Conservation (phyloP, 192 early-diverging fungal genomes). For the Backusella liffmaniae region DNA sequence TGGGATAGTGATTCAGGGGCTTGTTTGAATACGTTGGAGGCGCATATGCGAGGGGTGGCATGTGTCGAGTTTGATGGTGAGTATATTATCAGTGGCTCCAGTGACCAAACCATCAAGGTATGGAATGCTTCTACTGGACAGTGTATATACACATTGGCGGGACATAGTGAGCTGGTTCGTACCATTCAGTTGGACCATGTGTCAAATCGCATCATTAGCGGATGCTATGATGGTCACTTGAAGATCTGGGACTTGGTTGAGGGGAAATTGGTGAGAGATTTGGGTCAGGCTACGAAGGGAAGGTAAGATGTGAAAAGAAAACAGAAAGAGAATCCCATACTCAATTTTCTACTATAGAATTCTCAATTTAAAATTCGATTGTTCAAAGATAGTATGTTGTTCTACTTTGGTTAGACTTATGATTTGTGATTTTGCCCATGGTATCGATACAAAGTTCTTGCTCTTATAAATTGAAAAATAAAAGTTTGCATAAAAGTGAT, state of each 20-base stretch:
- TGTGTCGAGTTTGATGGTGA: conserved; percentile 85
- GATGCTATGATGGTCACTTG: conserved; percentile 83
- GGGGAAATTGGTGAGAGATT: conserved; percentile 55
- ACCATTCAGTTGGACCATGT: conserved; percentile 64
- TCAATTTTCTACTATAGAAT: conserved; percentile 43
- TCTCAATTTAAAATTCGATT: conserved; percentile 81
- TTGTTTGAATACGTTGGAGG: conserved; percentile 73
- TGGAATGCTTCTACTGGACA: conserved; percentile 47
- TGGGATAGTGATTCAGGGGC: conserved; percentile 71
- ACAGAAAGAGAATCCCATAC: background rate
- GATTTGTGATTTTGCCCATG: conserved; percentile 69
- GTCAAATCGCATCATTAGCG: conserved; percentile 70
- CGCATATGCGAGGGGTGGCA: conserved; percentile 77
- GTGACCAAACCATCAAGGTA: conserved; percentile 78
- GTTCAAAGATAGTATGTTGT: conserved; percentile 80
- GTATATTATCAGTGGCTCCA: conserved; percentile 77
- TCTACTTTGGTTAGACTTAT: conserved; percentile 73
- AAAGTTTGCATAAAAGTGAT: background rate
- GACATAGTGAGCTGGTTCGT: conserved; percentile 70
- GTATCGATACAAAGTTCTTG: conserved; percentile 57
- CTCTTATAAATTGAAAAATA: conserved; percentile 14
- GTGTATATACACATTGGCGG: conserved; percentile 45
- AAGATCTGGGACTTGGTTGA: conserved; percentile 84
- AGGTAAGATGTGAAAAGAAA: conserved; percentile 29
- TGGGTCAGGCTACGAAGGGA: conserved; percentile 59